A percentile compares a stretch with the other conserved stretches of the same genome.
These are phyloP conservation scores for Sordaria brevicollis DNA, from an alignment of 495 filamentous ascomycete species.

Conservation along the genomic window DNA sequence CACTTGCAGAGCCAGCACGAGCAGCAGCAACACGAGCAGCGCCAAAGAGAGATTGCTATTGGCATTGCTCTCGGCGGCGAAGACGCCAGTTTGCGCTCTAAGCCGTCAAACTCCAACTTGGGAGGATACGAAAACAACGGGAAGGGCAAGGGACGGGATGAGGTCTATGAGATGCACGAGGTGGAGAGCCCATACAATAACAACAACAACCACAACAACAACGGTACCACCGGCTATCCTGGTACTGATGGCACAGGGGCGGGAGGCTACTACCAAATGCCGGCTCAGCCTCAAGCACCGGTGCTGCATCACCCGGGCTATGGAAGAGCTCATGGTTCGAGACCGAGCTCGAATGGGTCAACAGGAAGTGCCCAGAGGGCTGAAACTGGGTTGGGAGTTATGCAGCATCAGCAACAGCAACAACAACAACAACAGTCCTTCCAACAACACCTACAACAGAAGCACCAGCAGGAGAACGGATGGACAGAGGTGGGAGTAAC, in stretches of 20 bases:
- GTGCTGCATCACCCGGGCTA: conserved; percentile 25
- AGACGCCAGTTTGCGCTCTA: conserved; percentile 18
- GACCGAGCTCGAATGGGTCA: conserved; percentile 8
- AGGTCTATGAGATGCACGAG: conserved; percentile 22
- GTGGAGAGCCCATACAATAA: conserved; percentile 20
- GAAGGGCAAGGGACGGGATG: conserved; percentile 25
- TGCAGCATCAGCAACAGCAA: neutral
- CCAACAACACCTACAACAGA: neutral
- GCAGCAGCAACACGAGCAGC: conserved; percentile 8
- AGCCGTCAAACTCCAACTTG: conserved; percentile 13
- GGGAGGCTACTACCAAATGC: conserved; percentile 11
- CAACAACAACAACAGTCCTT: neutral
- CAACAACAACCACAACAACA: neutral
- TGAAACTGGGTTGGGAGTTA: neutral
- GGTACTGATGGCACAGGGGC: neutral
- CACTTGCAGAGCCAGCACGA: neutral
- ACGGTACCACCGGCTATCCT: neutral
- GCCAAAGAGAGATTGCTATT: conserved; percentile 22
- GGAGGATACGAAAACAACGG: conserved; percentile 4
- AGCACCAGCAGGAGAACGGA: neutral
- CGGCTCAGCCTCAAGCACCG: conserved; percentile 16
- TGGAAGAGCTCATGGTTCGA: conserved; percentile 13
- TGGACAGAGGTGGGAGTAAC: neutral
- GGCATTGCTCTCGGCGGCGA: conserved; percentile 26
- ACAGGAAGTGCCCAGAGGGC: neutral